Evolutionary conservation across 331 rosid species (phyloP).

Genomic region (Malus hybrid): DNA sequence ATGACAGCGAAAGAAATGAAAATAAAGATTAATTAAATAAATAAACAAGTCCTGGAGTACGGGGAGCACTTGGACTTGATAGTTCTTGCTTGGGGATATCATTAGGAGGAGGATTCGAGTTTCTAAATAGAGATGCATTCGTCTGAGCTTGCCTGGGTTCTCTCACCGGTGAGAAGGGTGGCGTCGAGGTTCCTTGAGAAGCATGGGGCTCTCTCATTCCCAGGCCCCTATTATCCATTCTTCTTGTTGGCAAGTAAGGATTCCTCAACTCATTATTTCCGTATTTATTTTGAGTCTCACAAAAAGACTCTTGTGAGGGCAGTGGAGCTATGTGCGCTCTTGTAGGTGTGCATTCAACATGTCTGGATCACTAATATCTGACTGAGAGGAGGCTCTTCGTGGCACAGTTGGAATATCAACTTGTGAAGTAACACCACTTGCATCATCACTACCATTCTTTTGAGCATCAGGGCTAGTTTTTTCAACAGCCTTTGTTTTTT

Average conservation of each 20-base stretch:
- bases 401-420: background rate
- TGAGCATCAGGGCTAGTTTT: background rate
- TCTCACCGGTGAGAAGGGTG: conserved; percentile 11
- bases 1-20: too few species aligned
- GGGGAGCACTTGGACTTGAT: background rate
- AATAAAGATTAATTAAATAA: too few species aligned
- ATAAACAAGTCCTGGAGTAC: background rate
- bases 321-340: background rate
- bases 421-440: conserved; percentile 1
- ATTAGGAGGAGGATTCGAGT: conserved; percentile 23
- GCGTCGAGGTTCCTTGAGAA: conserved; percentile 10
- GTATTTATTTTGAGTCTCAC: conserved; percentile 37
- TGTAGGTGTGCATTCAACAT: background rate
- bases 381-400: background rate
- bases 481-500: conserved; percentile 18
- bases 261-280: conserved; percentile 33
- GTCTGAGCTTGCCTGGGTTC: conserved; percentile 15
- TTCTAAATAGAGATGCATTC: conserved; percentile 26
- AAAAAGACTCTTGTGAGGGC: conserved; percentile 19
- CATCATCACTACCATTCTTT: conserved; percentile 4
- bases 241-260: conserved; percentile 21
- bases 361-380: conserved; percentile 5
- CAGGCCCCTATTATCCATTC: conserved; percentile 10
- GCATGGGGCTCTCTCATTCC: conserved; percentile 24
- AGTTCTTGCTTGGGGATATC: conserved; percentile 5